Evolutionary conservation across 2,329 filamentous ascomycete species (phyloP), one percentile per base, ranked within the genome.

Genomic region (Neurospora sp.): DNA sequence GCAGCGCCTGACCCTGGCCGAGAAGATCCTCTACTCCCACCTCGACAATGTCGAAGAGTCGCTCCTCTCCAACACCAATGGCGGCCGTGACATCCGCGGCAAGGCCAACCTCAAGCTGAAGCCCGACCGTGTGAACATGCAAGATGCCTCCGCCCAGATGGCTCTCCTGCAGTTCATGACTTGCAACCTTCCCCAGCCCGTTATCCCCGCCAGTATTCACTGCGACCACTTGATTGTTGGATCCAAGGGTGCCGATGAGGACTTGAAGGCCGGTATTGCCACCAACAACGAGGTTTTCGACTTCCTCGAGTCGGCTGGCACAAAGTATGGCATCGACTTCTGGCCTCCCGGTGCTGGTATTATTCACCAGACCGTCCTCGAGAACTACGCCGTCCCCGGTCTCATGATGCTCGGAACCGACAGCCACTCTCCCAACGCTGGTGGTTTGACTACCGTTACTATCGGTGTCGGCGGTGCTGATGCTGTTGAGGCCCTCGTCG

Each of bases 141-240:
- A 99, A 82, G 96, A 99, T 84, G 96, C 96, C 15, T 97, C 93
- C 38, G 96, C 96, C 6, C 96, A 99, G 83, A 99, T 99, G 96
- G 96, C 96, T 1, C 84, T 99, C 74, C 84, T 99, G 76, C 96
- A 99, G 82, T 99, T 99, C 86, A 99, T 99, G 95, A 92, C 92
- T 37, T 99, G 96, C 81, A 92, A 93, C 69, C 86, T 99, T 69
- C 91, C 91, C 37, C 89, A 89, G 71, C 97, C 96, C 2, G 94
- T 94, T 10, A 95, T 99, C 67, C 96, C 96, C 11, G 95, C 96
- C 67, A 97, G 94, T 80, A 97, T 98, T 75, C 96, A 99, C 83
- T 99, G 96, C 82, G 96, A 99, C 83, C 96, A 99, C 81, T 90
- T 99, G 89, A 98, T 99, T 82, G 95, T 98, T 38, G 96, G 95